Conservation (phyloP, 441 rosid species). For the Oxalis stricta region DNA sequence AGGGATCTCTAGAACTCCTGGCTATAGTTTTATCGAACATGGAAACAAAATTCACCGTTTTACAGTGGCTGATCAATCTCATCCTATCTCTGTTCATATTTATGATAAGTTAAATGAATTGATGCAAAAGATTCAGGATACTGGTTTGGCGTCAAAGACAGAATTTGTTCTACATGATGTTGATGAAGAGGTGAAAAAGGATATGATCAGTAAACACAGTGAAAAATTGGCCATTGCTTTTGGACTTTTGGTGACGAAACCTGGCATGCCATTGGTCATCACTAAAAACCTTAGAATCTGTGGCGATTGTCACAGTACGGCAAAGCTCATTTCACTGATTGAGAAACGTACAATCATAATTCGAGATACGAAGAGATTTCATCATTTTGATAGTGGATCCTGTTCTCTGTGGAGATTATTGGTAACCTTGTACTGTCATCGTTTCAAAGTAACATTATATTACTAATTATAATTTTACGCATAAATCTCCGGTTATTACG, state of each 20-base stretch:
- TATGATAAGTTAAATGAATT: conserved; percentile 25
- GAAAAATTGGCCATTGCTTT: conserved; percentile 40
- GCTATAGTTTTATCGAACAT: conserved; percentile 35
- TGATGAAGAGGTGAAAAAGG: conserved; percentile 35
- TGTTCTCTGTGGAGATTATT: conserved; percentile 39
- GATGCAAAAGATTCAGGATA: conserved; percentile 20
- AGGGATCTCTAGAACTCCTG: conserved; percentile 23
- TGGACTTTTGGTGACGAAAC: conserved; percentile 27
- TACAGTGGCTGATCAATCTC: conserved; percentile 38
- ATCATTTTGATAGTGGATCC: conserved; percentile 28
- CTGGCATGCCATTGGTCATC: conserved; percentile 17
- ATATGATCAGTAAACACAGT: conserved; percentile 31
- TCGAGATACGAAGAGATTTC: conserved; percentile 41
- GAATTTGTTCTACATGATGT: conserved; percentile 42
- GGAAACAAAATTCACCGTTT: conserved; percentile 21
- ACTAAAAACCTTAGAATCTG: conserved; percentile 40
- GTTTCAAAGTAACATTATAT: too few species aligned
- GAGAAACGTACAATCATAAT: conserved; percentile 29
- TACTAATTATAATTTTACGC: too few species aligned
- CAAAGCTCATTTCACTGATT: conserved; percentile 23
- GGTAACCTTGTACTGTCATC: conserved; percentile 17
- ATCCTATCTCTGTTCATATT: conserved; percentile 23
- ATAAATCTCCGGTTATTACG: too few species aligned
- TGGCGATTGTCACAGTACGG: conserved; percentile 33
- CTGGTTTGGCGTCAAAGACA: conserved; percentile 20